Base-by-base conservation (phyloP, 257 asterid genomes). In the Oldenlandia corymbosa region DNA sequence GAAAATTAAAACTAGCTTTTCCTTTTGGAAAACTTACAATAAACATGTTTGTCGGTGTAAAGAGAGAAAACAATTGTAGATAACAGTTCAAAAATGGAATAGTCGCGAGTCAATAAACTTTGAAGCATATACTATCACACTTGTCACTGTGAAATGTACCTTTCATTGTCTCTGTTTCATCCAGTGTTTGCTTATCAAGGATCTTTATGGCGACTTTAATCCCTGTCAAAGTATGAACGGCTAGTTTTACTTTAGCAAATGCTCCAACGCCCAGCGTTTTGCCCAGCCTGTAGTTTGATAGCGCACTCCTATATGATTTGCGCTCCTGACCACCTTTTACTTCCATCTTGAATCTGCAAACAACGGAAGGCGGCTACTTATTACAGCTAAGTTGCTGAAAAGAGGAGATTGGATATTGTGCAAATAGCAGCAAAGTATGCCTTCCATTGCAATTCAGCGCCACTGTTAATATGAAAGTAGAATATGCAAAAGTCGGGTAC, bases 121-220 rank as follows among this genome's bases (percentile, higher is more conserved):
- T 32, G 24, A 10, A 47, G 23, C 41, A 58, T 23, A 36, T 46
- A 45, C 37, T 51, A 34, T n/a, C 28, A 20, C 41, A 47, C 34
- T 8, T 58, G 1, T 48, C 12, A 20, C 42, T 32, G 16, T 4
- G 23, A 12, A 7, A 36, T 21, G 23, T 62, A 69, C 74, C 74
- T 69, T 69, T 69, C 21, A 34, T 28, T 43, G 74, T 68, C 64
- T 67, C 83, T 34, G 28, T 26, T 16, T 58, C 71, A 66, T 69
- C 67, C 6, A 84, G 71, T 12, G 80, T 68, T 26, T 63, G 75
- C 68, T 75, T 83, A 76, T 68, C 75, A 50, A 84, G 81, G 50
- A 86, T 86, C 80, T 86, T 86, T 49, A 84, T 75, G 7, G 91
- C 91, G 58, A 86, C 95, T 58, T 84, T 75, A 57, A 78, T 64